Evolutionary conservation across 306 rosid genomes (phyloP), one percentile per base, ranked within the genome.

Genomic region (Boehmeria nivea): DNA sequence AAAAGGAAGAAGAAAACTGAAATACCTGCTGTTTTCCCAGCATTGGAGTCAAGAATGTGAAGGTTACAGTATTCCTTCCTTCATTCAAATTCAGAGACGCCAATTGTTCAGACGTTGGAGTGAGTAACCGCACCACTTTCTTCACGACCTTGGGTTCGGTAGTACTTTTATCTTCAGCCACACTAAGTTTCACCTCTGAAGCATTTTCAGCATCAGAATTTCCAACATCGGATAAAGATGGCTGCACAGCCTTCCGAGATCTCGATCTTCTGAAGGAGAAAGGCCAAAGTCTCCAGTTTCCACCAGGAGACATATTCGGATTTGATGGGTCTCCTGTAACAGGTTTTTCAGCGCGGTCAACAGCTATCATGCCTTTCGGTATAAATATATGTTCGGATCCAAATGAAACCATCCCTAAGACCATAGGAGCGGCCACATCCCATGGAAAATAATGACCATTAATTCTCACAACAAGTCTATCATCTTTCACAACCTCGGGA

Each of bases 251-350:
- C 20, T 64, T 76, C 65, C 50, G 39, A 39, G 86, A 66, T 48
- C 17, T 73, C 58, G 90, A 25, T 69, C 71, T 76, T 62, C 74
- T 75, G 67, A 70, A 76, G 69, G 82, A 27, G 68, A 85, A 87
- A 61, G 95, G 89, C 99, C 99, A 93, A 31, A 87, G 58, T 65
- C 57, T 77, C 99, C 99, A 88, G 68, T 76, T 81, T 77, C 81
- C 94, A 46, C 61, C 39, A 13, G 81, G 36, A 59, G 81, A 26
- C 60, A 70, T 27, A 50, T 26, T 57, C 53, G 22, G 44, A 54
- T 65, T 67, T 46, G 83, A 75, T 36, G 79, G 66, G 68, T 72
- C 83, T 64, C 86, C 96, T 87, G 86, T 59, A 77, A 71, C 33
- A 67, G 60, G 53, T 81, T 80, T 69, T 47, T 70, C 70, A 73